Evolutionary conservation across 371 early-diverging fungal species (phyloP).

Genomic region (Mucor irregularis): DNA sequence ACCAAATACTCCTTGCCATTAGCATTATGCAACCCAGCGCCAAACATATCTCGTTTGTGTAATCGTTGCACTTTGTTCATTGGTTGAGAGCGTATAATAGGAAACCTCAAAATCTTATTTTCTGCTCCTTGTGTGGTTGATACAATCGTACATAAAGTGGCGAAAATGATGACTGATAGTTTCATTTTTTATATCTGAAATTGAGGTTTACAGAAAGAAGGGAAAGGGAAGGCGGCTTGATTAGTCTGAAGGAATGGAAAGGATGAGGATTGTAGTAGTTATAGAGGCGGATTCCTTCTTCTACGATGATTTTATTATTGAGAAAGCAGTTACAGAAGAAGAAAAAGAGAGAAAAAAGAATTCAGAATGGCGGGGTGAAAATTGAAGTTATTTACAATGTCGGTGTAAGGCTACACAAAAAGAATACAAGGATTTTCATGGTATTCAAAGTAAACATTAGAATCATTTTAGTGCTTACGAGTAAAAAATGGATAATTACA

Average conservation of each 20-base stretch:
- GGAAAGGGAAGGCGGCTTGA: neutral
- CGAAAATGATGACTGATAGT: neutral
- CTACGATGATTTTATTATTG: neutral
- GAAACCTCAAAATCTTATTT: neutral
- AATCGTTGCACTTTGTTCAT: neutral
- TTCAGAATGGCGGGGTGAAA: neutral
- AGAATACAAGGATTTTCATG: neutral
- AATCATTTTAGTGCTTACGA: neutral
- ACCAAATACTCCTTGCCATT: slow-evolving; percentile 19
- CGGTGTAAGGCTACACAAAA: neutral
- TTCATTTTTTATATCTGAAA: too few relatives aligned
- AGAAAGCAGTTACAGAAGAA: neutral
- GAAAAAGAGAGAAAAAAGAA: neutral
- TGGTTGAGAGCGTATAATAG: neutral
- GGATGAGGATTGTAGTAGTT: neutral
- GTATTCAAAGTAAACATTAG: too few relatives aligned
- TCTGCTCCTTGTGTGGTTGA: neutral
- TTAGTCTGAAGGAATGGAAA: neutral
- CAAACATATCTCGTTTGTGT: slow-evolving; percentile 1
- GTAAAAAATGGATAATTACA: too few relatives aligned
- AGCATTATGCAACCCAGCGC: slow-evolving; percentile 18
- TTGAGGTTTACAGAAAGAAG: neutral
- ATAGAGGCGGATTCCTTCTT: neutral
- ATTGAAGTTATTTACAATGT: neutral
- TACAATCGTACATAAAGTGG: too few relatives aligned